phyloP scores from a whole-genome alignment of 75 land plant genomes.

The Picea sitchensis region DNA sequence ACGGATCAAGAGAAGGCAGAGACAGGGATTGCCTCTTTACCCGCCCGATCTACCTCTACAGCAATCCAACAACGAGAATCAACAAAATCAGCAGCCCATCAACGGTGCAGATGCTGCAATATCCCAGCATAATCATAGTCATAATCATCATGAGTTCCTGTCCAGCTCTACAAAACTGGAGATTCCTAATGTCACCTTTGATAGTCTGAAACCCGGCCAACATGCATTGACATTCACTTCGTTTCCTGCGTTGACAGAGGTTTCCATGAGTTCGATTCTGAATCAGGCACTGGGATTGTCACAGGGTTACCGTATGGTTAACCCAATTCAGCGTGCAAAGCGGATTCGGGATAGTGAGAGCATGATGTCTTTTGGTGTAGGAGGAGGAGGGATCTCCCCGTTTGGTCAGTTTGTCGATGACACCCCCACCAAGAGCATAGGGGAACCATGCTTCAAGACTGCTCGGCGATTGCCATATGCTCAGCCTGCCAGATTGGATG shows the following conservation, averaged over 20 bases:
- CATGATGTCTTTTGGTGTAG: conserved; percentile 4
- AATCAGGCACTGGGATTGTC: conserved; percentile 5
- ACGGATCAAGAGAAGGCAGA: conserved; percentile 71
- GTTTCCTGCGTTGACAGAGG: conserved; percentile 8
- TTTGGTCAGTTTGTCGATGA: not conserved
- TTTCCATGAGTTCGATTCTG: conserved; percentile 6
- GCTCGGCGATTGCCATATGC: not conserved
- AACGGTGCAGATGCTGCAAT: conserved; percentile 17
- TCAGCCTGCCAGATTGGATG: conserved; percentile 9
- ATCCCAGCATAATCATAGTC: conserved; percentile 17
- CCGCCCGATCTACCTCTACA: conserved; percentile 56
- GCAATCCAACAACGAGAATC: conserved; percentile 23
- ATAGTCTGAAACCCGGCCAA: conserved; percentile 1
- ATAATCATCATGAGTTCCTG: conserved; percentile 8
- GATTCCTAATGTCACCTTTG: conserved; percentile 26
- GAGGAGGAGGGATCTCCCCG: not conserved
- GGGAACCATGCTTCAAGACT: conserved; percentile 7
- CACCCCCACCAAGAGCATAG: not conserved
- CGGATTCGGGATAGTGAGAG: not conserved
- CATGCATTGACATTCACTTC: conserved; percentile 9
- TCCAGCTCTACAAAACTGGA: conserved; percentile 19
- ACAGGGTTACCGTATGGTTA: conserved; percentile 3
- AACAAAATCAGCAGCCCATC: conserved; percentile 12
- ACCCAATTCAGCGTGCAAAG: conserved; percentile 13
- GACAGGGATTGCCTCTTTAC: conserved; percentile 84